These are phyloP conservation scores for Zygoascus sp. DNA, from an alignment of 1,139 yeast species.

Conservation along the genomic window DNA sequence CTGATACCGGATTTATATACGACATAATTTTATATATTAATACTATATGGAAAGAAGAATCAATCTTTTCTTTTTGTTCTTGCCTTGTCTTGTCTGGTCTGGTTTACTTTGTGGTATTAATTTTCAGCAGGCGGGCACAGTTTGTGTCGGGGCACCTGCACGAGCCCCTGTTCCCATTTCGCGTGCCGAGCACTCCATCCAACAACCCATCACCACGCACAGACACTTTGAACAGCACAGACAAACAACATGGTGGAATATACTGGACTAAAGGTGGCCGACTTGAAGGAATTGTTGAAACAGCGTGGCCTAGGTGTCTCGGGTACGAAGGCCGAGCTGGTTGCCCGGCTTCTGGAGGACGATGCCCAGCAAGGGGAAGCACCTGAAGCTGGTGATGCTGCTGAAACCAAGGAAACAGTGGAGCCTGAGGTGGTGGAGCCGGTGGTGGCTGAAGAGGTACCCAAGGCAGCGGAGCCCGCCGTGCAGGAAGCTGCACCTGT, in stretches of 20 bases:
- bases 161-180: too few relatives aligned
- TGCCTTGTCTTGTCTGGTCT: too few relatives aligned
- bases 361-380: slow-evolving; percentile 20
- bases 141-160: too few relatives aligned
- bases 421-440: slow-evolving; percentile 3
- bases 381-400: slow-evolving; percentile 3
- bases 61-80: too few relatives aligned
- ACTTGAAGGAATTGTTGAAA: slow-evolving; percentile 74
- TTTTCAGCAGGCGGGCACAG: too few relatives aligned
- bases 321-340: slow-evolving; percentile 82
- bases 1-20: too few relatives aligned
- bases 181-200: neutral
- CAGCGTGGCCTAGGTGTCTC: slow-evolving; percentile 61
- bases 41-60: too few relatives aligned
- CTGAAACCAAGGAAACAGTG: slow-evolving; percentile 6
- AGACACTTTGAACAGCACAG: neutral
- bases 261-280: slow-evolving; percentile 69
- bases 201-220: neutral
- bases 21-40: too few relatives aligned
- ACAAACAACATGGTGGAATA: slow-evolving; percentile 50
- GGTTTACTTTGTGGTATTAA: too few relatives aligned
- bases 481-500: slow-evolving; percentile 1
- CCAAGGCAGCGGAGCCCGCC: neutral
- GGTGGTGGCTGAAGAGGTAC: neutral
- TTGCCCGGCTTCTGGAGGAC: slow-evolving; percentile 52